phyloP scores from a whole-genome alignment of 495 filamentous ascomycete genomes.

The Copromyces sp. region DNA sequence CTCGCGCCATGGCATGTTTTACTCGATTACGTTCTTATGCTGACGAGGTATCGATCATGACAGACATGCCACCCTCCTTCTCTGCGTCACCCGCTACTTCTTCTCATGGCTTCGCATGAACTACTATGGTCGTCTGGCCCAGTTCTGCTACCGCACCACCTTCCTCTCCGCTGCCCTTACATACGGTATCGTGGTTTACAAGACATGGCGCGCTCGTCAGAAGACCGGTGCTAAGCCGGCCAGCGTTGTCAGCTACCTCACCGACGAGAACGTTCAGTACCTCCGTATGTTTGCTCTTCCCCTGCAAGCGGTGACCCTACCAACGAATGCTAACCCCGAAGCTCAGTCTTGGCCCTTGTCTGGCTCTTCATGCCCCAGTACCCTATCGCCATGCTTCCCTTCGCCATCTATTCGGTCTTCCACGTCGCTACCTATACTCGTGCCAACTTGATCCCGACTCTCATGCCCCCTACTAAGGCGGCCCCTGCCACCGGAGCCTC shows the following conservation, averaged over 20 bases:
- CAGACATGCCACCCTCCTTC: constrained; percentile 74
- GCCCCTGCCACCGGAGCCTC: constrained; percentile 39
- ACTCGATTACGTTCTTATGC: not conserved
- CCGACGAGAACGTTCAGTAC: constrained; percentile 97
- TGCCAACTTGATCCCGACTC: constrained; percentile 56
- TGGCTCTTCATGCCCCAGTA: constrained; percentile 92
- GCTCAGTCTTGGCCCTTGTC: constrained; percentile 78
- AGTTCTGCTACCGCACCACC: constrained; percentile 75
- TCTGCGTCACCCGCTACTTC: constrained; percentile 71
- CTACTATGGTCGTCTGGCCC: constrained; percentile 60
- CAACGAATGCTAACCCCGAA: constrained; percentile 1
- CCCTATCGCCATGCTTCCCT: constrained; percentile 81
- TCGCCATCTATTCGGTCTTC: constrained; percentile 95
- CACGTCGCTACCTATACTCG: constrained; percentile 84
- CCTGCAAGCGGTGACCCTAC: constrained; percentile 1
- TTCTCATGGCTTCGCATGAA: constrained; percentile 79
- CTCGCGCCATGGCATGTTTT: not conserved
- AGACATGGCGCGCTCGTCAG: constrained; percentile 78
- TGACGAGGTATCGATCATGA: not conserved
- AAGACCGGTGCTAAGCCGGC: constrained; percentile 50
- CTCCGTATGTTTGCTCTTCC: constrained; percentile 53
- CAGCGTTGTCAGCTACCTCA: constrained; percentile 51
- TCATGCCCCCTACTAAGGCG: constrained; percentile 36
- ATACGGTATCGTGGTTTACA: constrained; percentile 99
- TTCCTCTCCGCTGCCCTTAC: constrained; percentile 83